Base-by-base conservation (phyloP, 2,329 filamentous ascomycete genomes). In the Arthrobotrys sphaeroides region DNA sequence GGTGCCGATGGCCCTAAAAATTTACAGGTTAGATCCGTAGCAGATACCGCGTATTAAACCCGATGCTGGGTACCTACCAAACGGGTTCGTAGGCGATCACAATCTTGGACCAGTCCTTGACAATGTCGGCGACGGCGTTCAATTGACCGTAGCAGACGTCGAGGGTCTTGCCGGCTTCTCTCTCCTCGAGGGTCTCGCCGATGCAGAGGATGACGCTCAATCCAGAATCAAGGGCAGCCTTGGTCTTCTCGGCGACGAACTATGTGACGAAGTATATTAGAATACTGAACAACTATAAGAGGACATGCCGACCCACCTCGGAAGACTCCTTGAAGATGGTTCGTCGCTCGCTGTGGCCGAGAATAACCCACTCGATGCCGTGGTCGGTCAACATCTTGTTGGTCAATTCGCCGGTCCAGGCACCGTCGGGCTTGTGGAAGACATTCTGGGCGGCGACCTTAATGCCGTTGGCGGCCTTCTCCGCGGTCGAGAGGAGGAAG, bases 71-170 rank as follows among this genome's bases (percentile, higher is more conserved):
- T 80, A 90, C 91, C 83, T 89, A 93, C 94, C 95, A 99, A 87
- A 99, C 96, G 82, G 95, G 95, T 88, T 99, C 95, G 85, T 99
- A 99, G 82, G 95, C 95, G 81, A 99, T 88, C 83, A 99, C 95
- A 78, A 99, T 88, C 87, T 95, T 95, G 82, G 86, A 88, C 95
- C 95, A 99, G 86, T 97, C 92, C 3, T 80, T 82, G 77, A 86
- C 82, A 81, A 85, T 84, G 83, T 93, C 90, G 68, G 88, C 88
- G 78, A 94, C 92, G 78, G 93, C 93, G 78, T 89, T 88, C 80
- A 99, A 88, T 87, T 99, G 95, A 79, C 85, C 85, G 80, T 91
- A 95, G 81, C 96, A 91, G 78, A 95, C 90, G 59, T 92, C 89
- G 81, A 96, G 90, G 78, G 94, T 98, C 87, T 92, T 90, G 83